Percentiles rank a stretch among this genome's conserved stretches.
Evolutionary conservation across 2,329 filamentous ascomycete genomes (phyloP).

Genomic region (Phyllosticta citrichinensis): DNA sequence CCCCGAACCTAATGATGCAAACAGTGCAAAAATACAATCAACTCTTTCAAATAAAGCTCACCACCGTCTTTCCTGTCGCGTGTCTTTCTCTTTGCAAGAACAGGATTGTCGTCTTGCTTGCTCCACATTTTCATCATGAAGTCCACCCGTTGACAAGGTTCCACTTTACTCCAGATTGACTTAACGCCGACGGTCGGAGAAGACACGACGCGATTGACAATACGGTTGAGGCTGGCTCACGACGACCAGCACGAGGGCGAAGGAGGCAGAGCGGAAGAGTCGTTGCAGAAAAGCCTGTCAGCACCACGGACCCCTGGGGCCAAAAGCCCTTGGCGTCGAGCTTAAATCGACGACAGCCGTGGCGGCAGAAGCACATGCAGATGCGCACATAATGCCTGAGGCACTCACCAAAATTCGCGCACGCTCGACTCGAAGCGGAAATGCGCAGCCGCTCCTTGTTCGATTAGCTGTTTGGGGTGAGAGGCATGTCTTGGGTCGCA

Average conservation of each 20-base stretch:
- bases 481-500: not conserved
- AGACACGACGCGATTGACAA: not conserved
- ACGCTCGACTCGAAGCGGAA: not conserved
- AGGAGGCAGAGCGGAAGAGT: not conserved
- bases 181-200: not conserved
- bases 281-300: not conserved
- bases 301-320: not conserved
- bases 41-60: not conserved
- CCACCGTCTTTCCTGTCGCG: not conserved
- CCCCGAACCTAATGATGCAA: not conserved
- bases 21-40: not conserved
- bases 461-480: not conserved
- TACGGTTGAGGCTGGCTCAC: not conserved
- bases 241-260: not conserved
- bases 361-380: not conserved
- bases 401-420: not conserved
- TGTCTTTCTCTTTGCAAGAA: not conserved
- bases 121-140: not conserved
- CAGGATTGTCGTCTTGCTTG: not conserved
- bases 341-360: not conserved
- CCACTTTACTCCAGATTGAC: not conserved
- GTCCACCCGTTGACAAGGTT: not conserved
- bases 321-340: not conserved
- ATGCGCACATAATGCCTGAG: not conserved
- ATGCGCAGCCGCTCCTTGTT: not conserved